phyloP scores from a whole-genome alignment of 2,329 filamentous ascomycete species.

The Paracorniculantispora psalliotae region DNA sequence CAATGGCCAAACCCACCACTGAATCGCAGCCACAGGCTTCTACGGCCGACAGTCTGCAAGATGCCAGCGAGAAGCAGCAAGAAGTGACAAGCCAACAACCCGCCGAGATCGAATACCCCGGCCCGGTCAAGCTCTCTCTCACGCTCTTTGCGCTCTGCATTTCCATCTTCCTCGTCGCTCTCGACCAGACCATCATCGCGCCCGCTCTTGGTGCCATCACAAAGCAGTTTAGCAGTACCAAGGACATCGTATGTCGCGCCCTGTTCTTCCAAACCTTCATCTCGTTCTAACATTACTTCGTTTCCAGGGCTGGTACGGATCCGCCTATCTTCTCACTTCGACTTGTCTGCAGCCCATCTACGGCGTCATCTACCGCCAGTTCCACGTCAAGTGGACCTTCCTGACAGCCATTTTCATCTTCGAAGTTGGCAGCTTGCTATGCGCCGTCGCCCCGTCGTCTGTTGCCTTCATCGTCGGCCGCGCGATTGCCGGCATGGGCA shows the following conservation, averaged over 20 bases:
- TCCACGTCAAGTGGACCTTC: constrained; percentile 43
- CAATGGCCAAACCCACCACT: constrained; percentile 2
- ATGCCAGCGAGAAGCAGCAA: background rate
- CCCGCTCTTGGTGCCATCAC: constrained; percentile 50
- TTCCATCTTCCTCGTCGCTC: constrained; percentile 44
- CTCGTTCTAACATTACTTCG: constrained; percentile 9
- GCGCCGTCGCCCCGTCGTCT: constrained; percentile 40
- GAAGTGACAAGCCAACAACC: constrained; percentile 7
- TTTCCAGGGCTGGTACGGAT: constrained; percentile 45
- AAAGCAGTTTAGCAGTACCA: constrained; percentile 36
- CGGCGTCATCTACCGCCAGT: constrained; percentile 45
- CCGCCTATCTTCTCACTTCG: constrained; percentile 44
- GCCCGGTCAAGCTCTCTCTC: constrained; percentile 33
- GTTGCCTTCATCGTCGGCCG: constrained; percentile 48
- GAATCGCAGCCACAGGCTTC: background rate
- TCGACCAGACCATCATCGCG: constrained; percentile 49
- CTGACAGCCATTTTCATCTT: constrained; percentile 39
- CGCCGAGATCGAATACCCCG: constrained; percentile 30
- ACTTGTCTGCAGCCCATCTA: constrained; percentile 47
- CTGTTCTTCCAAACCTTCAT: constrained; percentile 19
- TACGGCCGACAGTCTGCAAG: background rate
- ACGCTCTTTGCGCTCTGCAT: constrained; percentile 42
- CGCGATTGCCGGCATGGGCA: constrained; percentile 47
- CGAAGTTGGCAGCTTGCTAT: constrained; percentile 40
- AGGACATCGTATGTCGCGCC: constrained; percentile 36